Evolutionary conservation across 208 protist species (phyloP), one percentile per base, ranked within the genome.

Genomic region (Wallacemonas sp.): DNA sequence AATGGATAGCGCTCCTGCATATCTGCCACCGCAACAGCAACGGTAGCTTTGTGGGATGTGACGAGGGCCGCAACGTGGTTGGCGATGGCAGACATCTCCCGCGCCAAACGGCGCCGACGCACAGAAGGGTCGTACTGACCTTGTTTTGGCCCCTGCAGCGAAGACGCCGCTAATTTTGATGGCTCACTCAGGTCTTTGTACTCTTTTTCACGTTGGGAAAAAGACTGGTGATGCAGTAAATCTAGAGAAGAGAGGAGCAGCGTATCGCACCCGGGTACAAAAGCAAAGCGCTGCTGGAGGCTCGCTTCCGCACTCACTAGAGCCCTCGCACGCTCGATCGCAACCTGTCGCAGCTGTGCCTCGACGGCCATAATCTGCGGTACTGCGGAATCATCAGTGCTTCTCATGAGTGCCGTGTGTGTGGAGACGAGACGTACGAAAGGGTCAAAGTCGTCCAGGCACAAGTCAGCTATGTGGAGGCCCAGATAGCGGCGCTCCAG

Each of bases 391-490:
- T 17, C 49, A 22, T 61, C 49, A n/a, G 31, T 26, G n/a, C 39
- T 33, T 12, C 31, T 8, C 38, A 61, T 15, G 26, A 68, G 39
- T 14, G 36, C 22, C 4, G 12, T 9, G 51, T 51, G 51, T 17
- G 24, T 47, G n/a, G 54, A 15, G 8, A 17, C 77, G 22, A 66
- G 14, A 24, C 70, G 54, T 11, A 36, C 24, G 66, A 82, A 78
- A 19, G 46, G 53, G 2, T 55, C 67, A 58, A 82, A 80, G 0
- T 71, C 76, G 11, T 69, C 66, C 14, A 86, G 59, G 12, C 45
- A 33, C 17, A 91, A 76, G 17, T 76, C 66, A 34, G 70, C 55
- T 2, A 91, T 42, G 45, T 75, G 80, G 24, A 84, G 64, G 2
- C 81, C 80, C 1, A 62, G 21, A 66, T 88, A 78, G 33, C 84